Evolutionary conservation across 495 filamentous ascomycete species (phyloP), one percentile per base, ranked within the genome.

Genomic region (Podospora pseudocomata): DNA sequence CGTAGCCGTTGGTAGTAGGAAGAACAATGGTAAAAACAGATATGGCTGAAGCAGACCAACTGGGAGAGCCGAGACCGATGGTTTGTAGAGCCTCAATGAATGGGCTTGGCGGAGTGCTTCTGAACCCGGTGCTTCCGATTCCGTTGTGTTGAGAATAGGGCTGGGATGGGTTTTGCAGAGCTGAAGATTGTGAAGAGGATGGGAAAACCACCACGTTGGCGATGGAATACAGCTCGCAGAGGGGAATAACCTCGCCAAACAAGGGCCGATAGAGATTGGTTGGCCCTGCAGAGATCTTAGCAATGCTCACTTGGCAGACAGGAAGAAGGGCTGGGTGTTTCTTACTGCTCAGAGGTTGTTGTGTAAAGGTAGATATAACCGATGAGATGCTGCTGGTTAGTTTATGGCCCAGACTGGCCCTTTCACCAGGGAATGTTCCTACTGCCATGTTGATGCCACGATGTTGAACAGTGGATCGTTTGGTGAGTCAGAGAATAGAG

Each of bases 11-110:
- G n/a, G 34, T 32, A 0, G 63, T 28, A 1, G 74, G 70, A 28
- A 76, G 60, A 20, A 76, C 67, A 65, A 70, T 58, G 0, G 74
- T 76, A 64, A 72, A 74, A 6, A 70, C 60, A 0, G 71, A 67
- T 18, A 73, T 63, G 4, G 32, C 23, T 3, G 69, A 39, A 2
- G 57, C 28, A 20, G 28, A 13, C 59, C 55, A 68, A 7, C 65
- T 66, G 60, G 57, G 16, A 7, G 61, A 30, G 11, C 68, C 71
- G 26, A 73, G 65, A 34, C 68, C 65, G 19, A 69, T 44, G 26
- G 15, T 59, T 18, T 65, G n/a, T 15, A 72, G 66, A 5, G 68
- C 62, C 3, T 60, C 34, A 30, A 63, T 18, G 15, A 68, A 62
- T 27, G 63, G 67, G 20, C 39, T 66, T 30, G 63, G 59, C 28